These are phyloP conservation scores for Pleurotus djamor DNA, from an alignment of 768 basidiomycete genomes.

Conservation along the genomic window DNA sequence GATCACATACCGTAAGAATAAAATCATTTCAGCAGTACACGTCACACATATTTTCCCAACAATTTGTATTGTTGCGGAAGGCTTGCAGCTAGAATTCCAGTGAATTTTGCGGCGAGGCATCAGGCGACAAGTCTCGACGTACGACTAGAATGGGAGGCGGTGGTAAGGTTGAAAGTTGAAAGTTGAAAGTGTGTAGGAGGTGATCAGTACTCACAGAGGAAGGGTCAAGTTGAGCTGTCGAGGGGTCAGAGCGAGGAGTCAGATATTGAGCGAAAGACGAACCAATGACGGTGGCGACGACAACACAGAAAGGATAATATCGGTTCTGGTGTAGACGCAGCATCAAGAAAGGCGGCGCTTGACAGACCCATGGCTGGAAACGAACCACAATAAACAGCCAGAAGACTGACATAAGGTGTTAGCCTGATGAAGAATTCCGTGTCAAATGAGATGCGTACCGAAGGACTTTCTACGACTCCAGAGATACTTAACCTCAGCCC, in stretches of 20 bases:
- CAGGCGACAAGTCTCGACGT: background rate
- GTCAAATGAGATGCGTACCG: background rate
- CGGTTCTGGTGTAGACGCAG: background rate
- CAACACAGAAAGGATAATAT: background rate
- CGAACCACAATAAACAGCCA: background rate
- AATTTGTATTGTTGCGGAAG: constrained; percentile 10
- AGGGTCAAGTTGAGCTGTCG: background rate
- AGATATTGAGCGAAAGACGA: background rate
- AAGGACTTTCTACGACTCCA: background rate
- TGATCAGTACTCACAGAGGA: background rate
- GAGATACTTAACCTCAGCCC: background rate
- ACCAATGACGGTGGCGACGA: background rate
- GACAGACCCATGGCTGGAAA: too few relatives aligned
- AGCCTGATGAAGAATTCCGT: too few relatives aligned
- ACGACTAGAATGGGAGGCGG: too few relatives aligned
- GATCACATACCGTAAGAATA: constrained; percentile 6
- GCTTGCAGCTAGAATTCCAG: constrained; percentile 3
- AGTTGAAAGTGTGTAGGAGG: too few relatives aligned
- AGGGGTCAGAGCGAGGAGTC: too few relatives aligned
- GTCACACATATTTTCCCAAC: constrained; percentile 9
- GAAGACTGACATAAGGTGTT: background rate
- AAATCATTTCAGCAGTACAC: constrained; percentile 5
- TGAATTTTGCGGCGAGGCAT: background rate
- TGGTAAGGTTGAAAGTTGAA: too few relatives aligned
- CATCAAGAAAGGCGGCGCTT: background rate